Conservation (phyloP, 768 basidiomycete species). For the Mycena capillaripes region DNA sequence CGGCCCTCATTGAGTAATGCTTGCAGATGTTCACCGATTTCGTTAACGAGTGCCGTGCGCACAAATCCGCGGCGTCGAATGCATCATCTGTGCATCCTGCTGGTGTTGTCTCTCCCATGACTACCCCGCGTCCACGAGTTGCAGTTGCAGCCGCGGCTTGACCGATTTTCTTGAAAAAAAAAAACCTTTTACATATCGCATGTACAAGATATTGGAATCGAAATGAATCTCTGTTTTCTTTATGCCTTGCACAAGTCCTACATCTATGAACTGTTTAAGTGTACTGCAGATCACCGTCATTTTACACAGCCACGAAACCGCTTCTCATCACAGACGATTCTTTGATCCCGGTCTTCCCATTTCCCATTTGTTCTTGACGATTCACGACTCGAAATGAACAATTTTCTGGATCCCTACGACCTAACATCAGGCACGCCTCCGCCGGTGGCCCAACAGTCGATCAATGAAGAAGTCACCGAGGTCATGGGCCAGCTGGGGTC, state of each 20-base stretch:
- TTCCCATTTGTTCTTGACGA: too few species aligned
- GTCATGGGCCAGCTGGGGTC: constrained; percentile 93
- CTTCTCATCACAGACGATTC: neutral
- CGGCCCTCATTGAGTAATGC: neutral
- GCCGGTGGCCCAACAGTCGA: constrained; percentile 61
- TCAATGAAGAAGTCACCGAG: constrained; percentile 91
- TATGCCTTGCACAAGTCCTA: too few species aligned
- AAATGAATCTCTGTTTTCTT: too few species aligned
- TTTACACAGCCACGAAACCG: neutral
- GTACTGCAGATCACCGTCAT: too few species aligned
- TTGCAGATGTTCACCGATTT: constrained; percentile 95
- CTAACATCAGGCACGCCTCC: constrained; percentile 64
- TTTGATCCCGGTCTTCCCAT: too few species aligned
- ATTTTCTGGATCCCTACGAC: constrained; percentile 78
- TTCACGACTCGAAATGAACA: too few species aligned
- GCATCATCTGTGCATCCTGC: constrained; percentile 36
- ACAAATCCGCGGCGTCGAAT: constrained; percentile 54
- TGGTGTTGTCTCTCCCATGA: constrained; percentile 40
- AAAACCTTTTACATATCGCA: too few species aligned
- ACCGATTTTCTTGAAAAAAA: constrained; percentile 10
- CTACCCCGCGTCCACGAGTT: constrained; percentile 43
- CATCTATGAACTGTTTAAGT: too few species aligned
- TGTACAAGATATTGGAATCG: too few species aligned
- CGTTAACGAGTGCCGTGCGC: constrained; percentile 80
- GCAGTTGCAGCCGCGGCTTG: constrained; percentile 48